A percentile compares a stretch with the other conserved stretches of the same genome.
These are phyloP conservation scores for Rhazya stricta DNA, from an alignment of 257 asterid genomes.

Conservation along the genomic window DNA sequence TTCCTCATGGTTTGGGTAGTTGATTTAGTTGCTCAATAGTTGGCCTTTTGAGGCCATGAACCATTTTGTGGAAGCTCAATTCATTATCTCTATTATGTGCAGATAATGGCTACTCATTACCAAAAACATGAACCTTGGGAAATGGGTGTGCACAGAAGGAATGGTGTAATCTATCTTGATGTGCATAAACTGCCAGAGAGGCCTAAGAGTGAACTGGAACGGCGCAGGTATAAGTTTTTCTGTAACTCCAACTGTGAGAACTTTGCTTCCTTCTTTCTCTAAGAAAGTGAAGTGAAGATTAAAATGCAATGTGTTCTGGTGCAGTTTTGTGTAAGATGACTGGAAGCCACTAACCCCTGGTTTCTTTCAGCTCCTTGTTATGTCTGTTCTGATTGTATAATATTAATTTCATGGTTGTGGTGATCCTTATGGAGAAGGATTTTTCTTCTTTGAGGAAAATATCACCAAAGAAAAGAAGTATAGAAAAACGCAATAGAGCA, in stretches of 20 bases:
- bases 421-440: background rate
- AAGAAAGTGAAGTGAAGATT: background rate
- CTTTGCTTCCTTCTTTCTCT: background rate
- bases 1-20: background rate
- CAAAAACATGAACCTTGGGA: constrained; percentile 95
- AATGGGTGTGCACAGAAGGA: constrained; percentile 98
- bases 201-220: constrained; percentile 80
- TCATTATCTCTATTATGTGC: constrained; percentile 17
- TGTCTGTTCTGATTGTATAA: background rate
- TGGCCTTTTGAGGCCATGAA: constrained; percentile 1
- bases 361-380: background rate
- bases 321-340: background rate
- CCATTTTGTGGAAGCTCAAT: constrained; percentile 4
- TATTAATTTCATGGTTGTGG: background rate
- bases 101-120: constrained; percentile 96
- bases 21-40: background rate
- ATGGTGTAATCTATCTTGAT: constrained; percentile 86
- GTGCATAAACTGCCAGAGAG: constrained; percentile 94
- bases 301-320: background rate
- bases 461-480: background rate
- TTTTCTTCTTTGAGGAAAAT: background rate
- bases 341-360: background rate
- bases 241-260: background rate
- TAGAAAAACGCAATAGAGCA: background rate
- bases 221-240: constrained; percentile 52